These are phyloP conservation scores for Agarophyton chilense DNA, from an alignment of 23 red algal genomes.

Conservation along the genomic window DNA sequence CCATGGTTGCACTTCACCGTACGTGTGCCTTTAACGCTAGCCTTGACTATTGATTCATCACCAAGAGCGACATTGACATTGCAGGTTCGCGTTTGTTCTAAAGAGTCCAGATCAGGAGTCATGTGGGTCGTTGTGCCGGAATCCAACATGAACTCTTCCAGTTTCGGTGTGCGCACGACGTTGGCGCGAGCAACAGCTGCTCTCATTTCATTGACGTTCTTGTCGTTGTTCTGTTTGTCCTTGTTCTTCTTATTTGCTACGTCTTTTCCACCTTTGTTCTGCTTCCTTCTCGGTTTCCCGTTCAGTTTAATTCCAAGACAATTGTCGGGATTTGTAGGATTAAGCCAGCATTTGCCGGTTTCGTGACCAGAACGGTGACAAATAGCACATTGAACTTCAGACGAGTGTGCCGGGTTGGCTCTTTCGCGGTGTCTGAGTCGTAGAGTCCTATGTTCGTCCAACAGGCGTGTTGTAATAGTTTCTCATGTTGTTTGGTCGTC, in stretches of 20 bases:
- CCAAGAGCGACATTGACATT: constrained; percentile 18
- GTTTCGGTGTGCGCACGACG: not conserved
- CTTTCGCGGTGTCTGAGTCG: not conserved
- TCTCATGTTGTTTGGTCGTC: not conserved
- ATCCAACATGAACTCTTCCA: constrained; percentile 18
- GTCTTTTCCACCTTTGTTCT: not conserved
- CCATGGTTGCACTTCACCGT: not conserved
- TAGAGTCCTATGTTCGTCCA: not conserved
- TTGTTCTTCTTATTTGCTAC: not conserved
- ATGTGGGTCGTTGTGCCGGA: constrained; percentile 44
- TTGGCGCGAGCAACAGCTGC: not conserved
- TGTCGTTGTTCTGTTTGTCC: not conserved
- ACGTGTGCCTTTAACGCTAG: not conserved
- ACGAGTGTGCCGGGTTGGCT: not conserved
- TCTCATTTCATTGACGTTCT: not conserved
- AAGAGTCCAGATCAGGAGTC: not conserved
- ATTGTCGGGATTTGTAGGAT: constrained; percentile 15
- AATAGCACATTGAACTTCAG: not conserved
- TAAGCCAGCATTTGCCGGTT: not conserved
- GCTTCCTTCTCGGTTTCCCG: not conserved
- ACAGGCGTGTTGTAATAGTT: not conserved
- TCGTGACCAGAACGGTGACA: not conserved
- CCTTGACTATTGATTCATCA: constrained; percentile 42
- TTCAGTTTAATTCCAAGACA: not conserved
- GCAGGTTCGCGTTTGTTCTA: not conserved